These are phyloP conservation scores for Cinnamomum micranthum DNA, from an alignment of 164 flowering plant species.

Conservation along the genomic window DNA sequence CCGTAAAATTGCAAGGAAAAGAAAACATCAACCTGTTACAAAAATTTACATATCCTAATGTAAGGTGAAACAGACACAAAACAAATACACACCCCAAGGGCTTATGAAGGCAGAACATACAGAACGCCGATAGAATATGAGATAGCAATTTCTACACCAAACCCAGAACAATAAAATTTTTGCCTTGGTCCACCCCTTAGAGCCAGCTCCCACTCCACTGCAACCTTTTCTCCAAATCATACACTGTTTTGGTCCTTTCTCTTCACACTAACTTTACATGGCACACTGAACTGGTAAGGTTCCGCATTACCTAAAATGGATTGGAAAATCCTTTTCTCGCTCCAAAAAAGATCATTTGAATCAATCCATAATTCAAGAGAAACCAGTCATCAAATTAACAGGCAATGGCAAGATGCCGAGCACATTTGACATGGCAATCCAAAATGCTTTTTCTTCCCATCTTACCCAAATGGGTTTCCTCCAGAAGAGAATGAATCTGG, in stretches of 20 bases:
- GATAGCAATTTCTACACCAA: neutral
- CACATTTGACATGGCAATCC: neutral
- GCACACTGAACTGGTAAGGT: neutral
- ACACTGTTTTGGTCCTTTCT: conserved; percentile 1
- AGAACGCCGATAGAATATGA: neutral
- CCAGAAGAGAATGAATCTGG: conserved; percentile 39
- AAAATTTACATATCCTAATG: neutral
- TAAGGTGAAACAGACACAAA: too few species aligned
- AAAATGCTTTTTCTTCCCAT: neutral
- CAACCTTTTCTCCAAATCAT: neutral
- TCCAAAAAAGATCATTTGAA: conserved; percentile 3
- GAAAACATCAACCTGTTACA: neutral
- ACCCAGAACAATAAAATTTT: neutral
- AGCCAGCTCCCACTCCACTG: neutral
- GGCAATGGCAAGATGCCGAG: conserved; percentile 5
- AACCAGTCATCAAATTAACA: conserved; percentile 11
- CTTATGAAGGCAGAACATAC: neutral
- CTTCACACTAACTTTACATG: conserved; percentile 10
- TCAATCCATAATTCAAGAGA: conserved; percentile 10
- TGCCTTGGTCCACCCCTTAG: neutral
- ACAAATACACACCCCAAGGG: neutral
- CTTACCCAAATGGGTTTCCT: conserved; percentile 74
- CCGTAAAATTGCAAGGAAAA: neutral
- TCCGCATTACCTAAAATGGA: neutral
- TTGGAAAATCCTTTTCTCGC: neutral